Evolutionary conservation across 2,329 filamentous ascomycete species (phyloP).

Genomic region (Xylariaceae sp.): DNA sequence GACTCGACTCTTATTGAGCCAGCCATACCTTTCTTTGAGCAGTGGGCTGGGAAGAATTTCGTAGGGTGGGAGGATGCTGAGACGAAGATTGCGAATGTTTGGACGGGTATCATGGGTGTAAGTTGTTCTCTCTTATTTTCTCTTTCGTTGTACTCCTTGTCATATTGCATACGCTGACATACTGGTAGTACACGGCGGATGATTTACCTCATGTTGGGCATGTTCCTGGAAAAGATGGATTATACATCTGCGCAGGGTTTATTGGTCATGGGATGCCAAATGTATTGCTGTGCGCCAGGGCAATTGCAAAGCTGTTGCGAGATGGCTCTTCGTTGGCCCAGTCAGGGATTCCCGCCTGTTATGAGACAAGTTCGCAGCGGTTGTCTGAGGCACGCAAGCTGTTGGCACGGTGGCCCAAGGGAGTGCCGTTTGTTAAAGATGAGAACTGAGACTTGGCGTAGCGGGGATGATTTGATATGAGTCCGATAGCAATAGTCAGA

Average conservation of each 20-base stretch:
- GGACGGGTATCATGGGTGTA: constrained; percentile 34
- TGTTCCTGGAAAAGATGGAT: constrained; percentile 22
- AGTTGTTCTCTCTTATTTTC: constrained; percentile 10
- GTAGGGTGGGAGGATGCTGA: constrained; percentile 46
- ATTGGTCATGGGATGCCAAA: constrained; percentile 29
- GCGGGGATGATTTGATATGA: neutral
- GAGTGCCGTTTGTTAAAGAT: neutral
- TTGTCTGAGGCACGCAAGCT: constrained; percentile 12
- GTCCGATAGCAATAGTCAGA: no score
- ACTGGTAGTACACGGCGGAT: constrained; percentile 22
- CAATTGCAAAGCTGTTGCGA: constrained; percentile 21
- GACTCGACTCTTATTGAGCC: constrained; percentile 44
- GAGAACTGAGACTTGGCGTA: neutral
- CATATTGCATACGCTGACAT: neutral
- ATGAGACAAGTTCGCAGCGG: constrained; percentile 21
- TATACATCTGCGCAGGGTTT: constrained; percentile 26
- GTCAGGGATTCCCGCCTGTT: constrained; percentile 23
- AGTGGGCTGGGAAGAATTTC: constrained; percentile 48
- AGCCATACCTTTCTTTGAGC: constrained; percentile 43
- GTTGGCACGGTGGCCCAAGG: neutral
- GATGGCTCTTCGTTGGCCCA: constrained; percentile 20
- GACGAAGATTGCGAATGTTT: constrained; percentile 33
- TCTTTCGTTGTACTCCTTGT: neutral
- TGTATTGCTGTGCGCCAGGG: constrained; percentile 23
- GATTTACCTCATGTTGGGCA: constrained; percentile 22